Evolutionary conservation across 2,329 filamentous ascomycete genomes (phyloP).

Genomic region (Colletotrichum orbiculare): DNA sequence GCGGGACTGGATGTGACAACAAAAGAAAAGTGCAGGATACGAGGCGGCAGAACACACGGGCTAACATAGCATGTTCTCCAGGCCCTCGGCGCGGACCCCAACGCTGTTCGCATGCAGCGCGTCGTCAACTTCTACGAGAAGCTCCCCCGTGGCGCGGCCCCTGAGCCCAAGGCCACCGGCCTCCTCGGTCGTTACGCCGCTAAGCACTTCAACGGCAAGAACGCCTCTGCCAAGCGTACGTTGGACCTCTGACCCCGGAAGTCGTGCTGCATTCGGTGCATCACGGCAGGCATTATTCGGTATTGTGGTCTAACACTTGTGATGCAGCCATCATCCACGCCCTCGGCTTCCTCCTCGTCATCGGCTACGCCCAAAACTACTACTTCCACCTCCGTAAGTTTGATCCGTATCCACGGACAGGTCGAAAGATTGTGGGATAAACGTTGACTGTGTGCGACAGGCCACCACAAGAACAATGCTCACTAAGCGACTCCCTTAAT

Average conservation of each 20-base stretch:
- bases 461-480: constrained; percentile 99
- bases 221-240: constrained; percentile 88
- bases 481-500: constrained; percentile 71
- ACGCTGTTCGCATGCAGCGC: constrained; percentile 97
- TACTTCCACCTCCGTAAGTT: constrained; percentile 99
- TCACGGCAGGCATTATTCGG: background rate
- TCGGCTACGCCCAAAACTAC: constrained; percentile 98
- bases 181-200: constrained; percentile 89
- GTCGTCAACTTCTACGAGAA: constrained; percentile 99
- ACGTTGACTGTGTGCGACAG: constrained; percentile 57
- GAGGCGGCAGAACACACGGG: constrained; percentile 31
- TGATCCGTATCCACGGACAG: constrained; percentile 9
- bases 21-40: background rate
- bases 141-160: constrained; percentile 91
- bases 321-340: constrained; percentile 84
- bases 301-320: constrained; percentile 2
- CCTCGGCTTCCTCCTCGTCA: constrained; percentile 78
- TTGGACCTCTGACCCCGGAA: constrained; percentile 41
- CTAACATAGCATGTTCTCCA: constrained; percentile 58
- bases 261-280: background rate
- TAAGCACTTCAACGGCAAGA: constrained; percentile 91
- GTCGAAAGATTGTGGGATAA: constrained; percentile 39
- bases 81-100: constrained; percentile 94
- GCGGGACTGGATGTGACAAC: background rate
- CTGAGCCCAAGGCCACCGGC: constrained; percentile 83